phyloP scores from a whole-genome alignment of 805 yeast genomes.

The Yamadazyma insecticola region DNA sequence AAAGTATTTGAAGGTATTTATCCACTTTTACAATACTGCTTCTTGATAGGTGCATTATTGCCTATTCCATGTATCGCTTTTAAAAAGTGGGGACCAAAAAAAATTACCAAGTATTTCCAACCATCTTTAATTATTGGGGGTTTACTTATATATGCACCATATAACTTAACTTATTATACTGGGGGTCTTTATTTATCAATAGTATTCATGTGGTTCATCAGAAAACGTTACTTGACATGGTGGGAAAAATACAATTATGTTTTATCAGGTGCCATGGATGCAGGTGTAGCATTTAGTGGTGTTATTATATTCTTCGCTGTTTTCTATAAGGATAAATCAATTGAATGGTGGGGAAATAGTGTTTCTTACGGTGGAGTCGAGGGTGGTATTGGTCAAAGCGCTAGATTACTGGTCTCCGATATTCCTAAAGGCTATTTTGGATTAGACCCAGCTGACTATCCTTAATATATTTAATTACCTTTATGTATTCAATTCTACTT shows the following conservation, averaged over 20 bases:
- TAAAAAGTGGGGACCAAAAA: constrained; percentile 18
- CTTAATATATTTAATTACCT: constrained; percentile 2
- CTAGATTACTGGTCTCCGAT: constrained; percentile 7
- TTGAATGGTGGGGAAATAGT: constrained; percentile 29
- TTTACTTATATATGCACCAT: constrained; percentile 26
- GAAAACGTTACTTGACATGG: constrained; percentile 23
- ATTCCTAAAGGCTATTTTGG: constrained; percentile 34
- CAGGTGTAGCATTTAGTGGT: constrained; percentile 32
- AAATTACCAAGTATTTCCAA: constrained; percentile 23
- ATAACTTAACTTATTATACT: constrained; percentile 25
- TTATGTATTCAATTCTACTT: too few relatives aligned
- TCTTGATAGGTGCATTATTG: constrained; percentile 28
- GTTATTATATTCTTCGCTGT: constrained; percentile 36
- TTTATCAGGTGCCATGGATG: constrained; percentile 23
- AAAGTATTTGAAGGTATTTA: constrained; percentile 29
- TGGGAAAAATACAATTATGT: constrained; percentile 35
- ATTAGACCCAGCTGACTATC: constrained; percentile 11
- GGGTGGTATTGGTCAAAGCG: constrained; percentile 18
- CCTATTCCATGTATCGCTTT: constrained; percentile 19
- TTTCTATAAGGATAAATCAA: constrained; percentile 23
- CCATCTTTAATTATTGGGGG: constrained; percentile 33
- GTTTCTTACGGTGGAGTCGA: constrained; percentile 31
- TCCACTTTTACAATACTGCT: constrained; percentile 29
- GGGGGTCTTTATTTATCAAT: constrained; percentile 23
- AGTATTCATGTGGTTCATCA: constrained; percentile 25